Percentiles rank a stretch among this genome's conserved stretches.
Evolutionary conservation across 2,329 filamentous ascomycete species (phyloP).

Genomic region (Thelonectria rubi): DNA sequence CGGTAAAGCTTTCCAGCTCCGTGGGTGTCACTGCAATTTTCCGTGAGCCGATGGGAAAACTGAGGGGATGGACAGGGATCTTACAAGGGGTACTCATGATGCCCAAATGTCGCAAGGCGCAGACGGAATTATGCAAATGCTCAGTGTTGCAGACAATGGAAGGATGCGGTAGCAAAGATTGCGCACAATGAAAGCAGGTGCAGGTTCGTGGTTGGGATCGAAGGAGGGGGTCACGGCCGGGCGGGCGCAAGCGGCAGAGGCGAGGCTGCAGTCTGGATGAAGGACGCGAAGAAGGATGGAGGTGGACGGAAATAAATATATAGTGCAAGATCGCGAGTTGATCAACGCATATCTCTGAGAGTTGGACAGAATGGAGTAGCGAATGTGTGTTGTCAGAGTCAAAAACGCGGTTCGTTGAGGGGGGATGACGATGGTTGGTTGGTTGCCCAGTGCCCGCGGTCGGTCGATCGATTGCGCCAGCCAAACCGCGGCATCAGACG

Average conservation of each 20-base stretch:
- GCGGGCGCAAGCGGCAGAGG: slow-evolving; percentile 17
- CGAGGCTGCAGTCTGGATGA: slow-evolving; percentile 7
- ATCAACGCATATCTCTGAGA: slow-evolving; percentile 21
- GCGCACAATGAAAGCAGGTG: background rate
- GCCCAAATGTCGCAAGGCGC: slow-evolving; percentile 11
- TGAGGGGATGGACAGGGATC: slow-evolving; percentile 20
- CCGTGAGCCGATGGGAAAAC: slow-evolving; percentile 16
- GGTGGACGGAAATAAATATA: background rate
- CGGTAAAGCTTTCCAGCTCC: slow-evolving; percentile 62
- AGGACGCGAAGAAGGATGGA: background rate
- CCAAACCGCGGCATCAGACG: slow-evolving; percentile 38
- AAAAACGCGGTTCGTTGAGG: slow-evolving; percentile 37
- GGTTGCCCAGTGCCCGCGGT: slow-evolving; percentile 38
- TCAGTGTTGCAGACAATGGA: slow-evolving; percentile 25
- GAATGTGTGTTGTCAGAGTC: slow-evolving; percentile 15
- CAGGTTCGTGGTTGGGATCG: slow-evolving; percentile 15
- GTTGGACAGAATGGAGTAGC: background rate
- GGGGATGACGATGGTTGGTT: slow-evolving; percentile 38
- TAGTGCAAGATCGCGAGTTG: slow-evolving; percentile 14
- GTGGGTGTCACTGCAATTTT: slow-evolving; percentile 56
- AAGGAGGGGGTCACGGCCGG: slow-evolving; percentile 6
- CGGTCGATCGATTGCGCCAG: slow-evolving; percentile 38
- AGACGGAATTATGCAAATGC: slow-evolving; percentile 11
- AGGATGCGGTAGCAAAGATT: background rate
- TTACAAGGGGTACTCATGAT: slow-evolving; percentile 43